These are phyloP conservation scores for Kwoniella sp. DNA, from an alignment of 768 basidiomycete species.

Conservation along the genomic window DNA sequence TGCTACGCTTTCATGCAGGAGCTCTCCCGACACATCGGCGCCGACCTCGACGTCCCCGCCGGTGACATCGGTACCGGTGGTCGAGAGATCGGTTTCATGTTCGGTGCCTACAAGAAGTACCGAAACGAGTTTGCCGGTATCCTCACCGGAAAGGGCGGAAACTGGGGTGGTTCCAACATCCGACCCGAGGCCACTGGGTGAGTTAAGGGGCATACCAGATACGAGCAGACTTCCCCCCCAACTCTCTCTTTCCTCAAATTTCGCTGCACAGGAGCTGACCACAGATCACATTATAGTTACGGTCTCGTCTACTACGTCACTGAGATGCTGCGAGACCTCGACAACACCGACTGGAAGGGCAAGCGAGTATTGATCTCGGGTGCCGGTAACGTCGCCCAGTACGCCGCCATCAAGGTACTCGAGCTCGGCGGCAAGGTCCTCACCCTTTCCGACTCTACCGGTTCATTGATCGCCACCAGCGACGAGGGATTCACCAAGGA, in stretches of 20 bases:
- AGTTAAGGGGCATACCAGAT: conserved; percentile 11
- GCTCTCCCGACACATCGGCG: conserved; percentile 71
- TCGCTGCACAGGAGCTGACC: conserved; percentile 56
- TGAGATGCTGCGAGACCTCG: conserved; percentile 67
- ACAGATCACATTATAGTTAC: conserved; percentile 66
- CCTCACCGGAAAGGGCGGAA: conserved; percentile 71
- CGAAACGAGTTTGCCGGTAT: conserved; percentile 70
- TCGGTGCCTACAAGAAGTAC: conserved; percentile 75
- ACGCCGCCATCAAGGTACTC: conserved; percentile 74
- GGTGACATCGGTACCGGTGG: conserved; percentile 72
- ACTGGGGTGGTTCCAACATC: conserved; percentile 74
- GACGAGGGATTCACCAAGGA: conserved; percentile 65
- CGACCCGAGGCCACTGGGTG: conserved; percentile 65
- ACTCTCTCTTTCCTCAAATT: no score
- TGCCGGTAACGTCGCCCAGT: conserved; percentile 74
- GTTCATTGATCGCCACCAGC: conserved; percentile 64
- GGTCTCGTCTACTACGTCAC: conserved; percentile 77
- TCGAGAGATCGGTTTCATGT: conserved; percentile 74
- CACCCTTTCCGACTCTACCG: conserved; percentile 75
- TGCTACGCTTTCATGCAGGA: conserved; percentile 70
- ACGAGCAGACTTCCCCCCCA: background rate
- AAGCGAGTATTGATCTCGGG: conserved; percentile 61
- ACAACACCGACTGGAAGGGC: conserved; percentile 62
- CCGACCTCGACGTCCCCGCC: conserved; percentile 72
- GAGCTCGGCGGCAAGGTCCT: conserved; percentile 73